A percentile compares a stretch with the other conserved stretches of the same genome.
Evolutionary conservation across 139 green algal genomes (phyloP).

Genomic region (Coccomyxa sp.): DNA sequence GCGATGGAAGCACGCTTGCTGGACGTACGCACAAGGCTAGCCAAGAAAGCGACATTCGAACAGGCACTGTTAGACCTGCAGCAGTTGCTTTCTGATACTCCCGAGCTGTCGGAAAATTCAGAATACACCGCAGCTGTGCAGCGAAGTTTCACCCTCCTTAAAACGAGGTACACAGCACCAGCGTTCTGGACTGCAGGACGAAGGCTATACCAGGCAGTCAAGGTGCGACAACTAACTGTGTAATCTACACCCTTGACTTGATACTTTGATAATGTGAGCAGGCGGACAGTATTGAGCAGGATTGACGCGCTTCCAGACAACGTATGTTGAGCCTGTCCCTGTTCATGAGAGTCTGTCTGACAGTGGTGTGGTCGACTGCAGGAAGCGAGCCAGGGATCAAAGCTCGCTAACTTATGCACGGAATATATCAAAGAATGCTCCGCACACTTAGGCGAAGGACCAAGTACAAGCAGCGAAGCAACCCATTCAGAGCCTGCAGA

Average conservation of each 20-base stretch:
- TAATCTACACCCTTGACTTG: not conserved
- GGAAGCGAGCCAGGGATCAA: not conserved
- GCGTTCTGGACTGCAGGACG: constrained; percentile 15
- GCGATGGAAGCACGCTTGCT: not conserved
- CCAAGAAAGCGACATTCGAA: not conserved
- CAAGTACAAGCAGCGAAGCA: not conserved
- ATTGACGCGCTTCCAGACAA: not conserved
- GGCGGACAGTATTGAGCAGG: not conserved
- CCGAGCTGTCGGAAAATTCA: not conserved
- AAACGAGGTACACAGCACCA: constrained; percentile 8
- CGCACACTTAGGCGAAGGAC: not conserved
- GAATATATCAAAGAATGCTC: not conserved
- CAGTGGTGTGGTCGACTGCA: not conserved
- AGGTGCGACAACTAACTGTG: not conserved
- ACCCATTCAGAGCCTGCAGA: not conserved
- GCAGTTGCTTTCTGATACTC: not conserved
- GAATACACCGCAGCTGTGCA: not conserved
- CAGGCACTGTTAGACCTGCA: not conserved
- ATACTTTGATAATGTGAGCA: not conserved
- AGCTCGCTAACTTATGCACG: not conserved
- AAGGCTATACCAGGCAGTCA: constrained; percentile 12
- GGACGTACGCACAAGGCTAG: not conserved
- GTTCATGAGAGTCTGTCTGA: too few relatives aligned
- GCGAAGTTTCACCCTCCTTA: constrained; percentile 11
- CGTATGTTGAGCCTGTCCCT: not conserved